Percentiles rank a stretch among this genome's conserved stretches.
Conservation (phyloP, 495 filamentous ascomycete species). For the Penicillium goetzii region DNA sequence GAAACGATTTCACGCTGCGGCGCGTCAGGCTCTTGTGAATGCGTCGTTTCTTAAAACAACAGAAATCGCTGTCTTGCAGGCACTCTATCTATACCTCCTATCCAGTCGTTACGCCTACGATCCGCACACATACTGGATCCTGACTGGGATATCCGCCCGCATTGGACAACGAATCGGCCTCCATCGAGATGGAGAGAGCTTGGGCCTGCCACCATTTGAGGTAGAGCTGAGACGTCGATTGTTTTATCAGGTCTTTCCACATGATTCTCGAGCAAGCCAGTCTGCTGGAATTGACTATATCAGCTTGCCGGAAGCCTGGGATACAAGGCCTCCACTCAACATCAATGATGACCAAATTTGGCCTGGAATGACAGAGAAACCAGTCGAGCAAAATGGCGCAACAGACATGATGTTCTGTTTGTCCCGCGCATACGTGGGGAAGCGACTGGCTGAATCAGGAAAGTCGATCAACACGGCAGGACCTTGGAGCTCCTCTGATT, state of each 20-base stretch:
- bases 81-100: constrained; percentile 36
- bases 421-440: constrained; percentile 55
- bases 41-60: constrained; percentile 40
- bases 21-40: constrained; percentile 32
- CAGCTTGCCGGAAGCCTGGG: constrained; percentile 27
- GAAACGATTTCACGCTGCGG: constrained; percentile 27
- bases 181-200: constrained; percentile 49
- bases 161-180: constrained; percentile 55
- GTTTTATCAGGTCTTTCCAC: constrained; percentile 49
- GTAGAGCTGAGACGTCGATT: constrained; percentile 52
- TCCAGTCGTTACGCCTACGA: constrained; percentile 39
- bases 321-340: constrained; percentile 51
- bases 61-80: constrained; percentile 37
- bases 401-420: constrained; percentile 83
- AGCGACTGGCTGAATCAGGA: constrained; percentile 16
- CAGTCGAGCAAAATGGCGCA: constrained; percentile 53
- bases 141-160: constrained; percentile 49
- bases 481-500: constrained; percentile 22
- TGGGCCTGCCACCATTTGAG: constrained; percentile 51
- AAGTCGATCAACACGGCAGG: constrained; percentile 11
- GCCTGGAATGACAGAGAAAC: constrained; percentile 32
- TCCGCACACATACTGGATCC: constrained; percentile 40
- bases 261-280: constrained; percentile 43
- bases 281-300: constrained; percentile 28
- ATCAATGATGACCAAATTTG: constrained; percentile 61